Evolutionary conservation across 1,284 basidiomycete species (phyloP).

Genomic region (Earliella scabrosa): DNA sequence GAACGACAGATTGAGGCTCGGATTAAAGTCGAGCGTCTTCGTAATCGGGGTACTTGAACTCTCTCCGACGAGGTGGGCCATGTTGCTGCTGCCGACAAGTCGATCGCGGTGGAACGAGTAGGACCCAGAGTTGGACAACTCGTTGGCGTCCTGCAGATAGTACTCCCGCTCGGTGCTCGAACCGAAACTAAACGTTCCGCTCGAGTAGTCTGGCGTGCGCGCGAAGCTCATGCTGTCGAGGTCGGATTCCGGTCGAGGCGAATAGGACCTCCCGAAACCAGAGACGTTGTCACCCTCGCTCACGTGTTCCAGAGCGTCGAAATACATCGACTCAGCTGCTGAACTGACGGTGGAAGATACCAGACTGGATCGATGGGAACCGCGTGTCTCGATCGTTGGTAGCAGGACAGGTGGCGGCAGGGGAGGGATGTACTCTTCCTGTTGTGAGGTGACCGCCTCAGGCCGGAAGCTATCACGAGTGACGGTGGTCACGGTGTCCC

Average conservation of each 20-base stretch:
- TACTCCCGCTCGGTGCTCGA: constrained; percentile 15
- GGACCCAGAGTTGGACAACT: constrained; percentile 10
- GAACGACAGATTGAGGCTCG: constrained; percentile 18
- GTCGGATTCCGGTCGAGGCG: constrained; percentile 29
- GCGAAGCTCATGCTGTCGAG: constrained; percentile 39
- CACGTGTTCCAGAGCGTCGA: constrained; percentile 18
- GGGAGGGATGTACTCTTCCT: neutral
- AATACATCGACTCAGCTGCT: constrained; percentile 11
- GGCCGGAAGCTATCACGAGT: constrained; percentile 22
- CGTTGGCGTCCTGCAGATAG: constrained; percentile 2
- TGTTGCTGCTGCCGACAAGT: constrained; percentile 5
- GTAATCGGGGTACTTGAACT: constrained; percentile 14
- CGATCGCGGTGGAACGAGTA: constrained; percentile 5
- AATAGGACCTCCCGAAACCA: constrained; percentile 15
- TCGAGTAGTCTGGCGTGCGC: constrained; percentile 24
- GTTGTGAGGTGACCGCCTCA: constrained; percentile 21
- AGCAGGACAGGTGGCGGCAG: neutral
- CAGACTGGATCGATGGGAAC: constrained; percentile 2
- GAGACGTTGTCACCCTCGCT: constrained; percentile 11
- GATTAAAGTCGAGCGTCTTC: constrained; percentile 25
- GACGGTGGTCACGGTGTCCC: constrained; percentile 21
- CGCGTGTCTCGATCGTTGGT: neutral
- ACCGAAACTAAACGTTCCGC: constrained; percentile 19
- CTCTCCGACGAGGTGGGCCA: constrained; percentile 14
- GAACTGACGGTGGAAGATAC: constrained; percentile 10